Conservation (phyloP, 2,329 filamentous ascomycete species). For the Monilinia vaccinii-corymbosi region DNA sequence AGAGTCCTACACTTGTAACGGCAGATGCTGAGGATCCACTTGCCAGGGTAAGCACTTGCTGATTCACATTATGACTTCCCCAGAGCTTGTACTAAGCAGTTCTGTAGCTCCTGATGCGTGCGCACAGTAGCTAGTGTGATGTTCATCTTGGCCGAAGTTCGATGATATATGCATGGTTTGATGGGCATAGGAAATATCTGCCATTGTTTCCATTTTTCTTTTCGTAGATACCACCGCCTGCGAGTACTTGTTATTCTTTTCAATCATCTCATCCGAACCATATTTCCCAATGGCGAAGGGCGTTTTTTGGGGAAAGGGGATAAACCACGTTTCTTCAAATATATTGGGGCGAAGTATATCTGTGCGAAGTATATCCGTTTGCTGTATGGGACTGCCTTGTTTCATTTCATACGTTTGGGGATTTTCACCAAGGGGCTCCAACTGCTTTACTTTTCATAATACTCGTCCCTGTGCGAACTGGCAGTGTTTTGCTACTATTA, state of each 20-base stretch:
- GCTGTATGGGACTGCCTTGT: conserved; percentile 8
- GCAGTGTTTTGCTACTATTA: conserved; percentile 11
- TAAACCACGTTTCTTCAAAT: conserved; percentile 7
- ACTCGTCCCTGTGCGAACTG: conserved; percentile 3
- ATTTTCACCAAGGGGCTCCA: not conserved
- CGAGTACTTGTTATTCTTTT: conserved; percentile 5
- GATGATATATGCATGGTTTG: conserved; percentile 5
- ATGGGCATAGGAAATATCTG: not conserved
- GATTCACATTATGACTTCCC: conserved; percentile 5
- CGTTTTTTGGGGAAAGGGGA: conserved; percentile 6
- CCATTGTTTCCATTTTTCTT: conserved; percentile 6
- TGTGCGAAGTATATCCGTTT: not conserved
- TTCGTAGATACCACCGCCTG: conserved; percentile 13
- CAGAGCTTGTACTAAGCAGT: conserved; percentile 15
- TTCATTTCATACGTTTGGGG: not conserved
- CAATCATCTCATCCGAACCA: conserved; percentile 6
- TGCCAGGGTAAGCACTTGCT: conserved; percentile 24
- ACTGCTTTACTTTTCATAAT: conserved; percentile 1
- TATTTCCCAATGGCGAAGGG: conserved; percentile 6
- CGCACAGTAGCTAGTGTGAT: conserved; percentile 24
- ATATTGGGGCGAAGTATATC: not conserved
- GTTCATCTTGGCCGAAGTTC: not conserved
- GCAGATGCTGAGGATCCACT: conserved; percentile 48
- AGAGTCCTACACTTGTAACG: conserved; percentile 54
- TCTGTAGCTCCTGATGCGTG: conserved; percentile 29